A percentile compares a stretch with the other conserved stretches of the same genome.
phyloP scores from a whole-genome alignment of 345 rosid species.

The Citrus maxima region DNA sequence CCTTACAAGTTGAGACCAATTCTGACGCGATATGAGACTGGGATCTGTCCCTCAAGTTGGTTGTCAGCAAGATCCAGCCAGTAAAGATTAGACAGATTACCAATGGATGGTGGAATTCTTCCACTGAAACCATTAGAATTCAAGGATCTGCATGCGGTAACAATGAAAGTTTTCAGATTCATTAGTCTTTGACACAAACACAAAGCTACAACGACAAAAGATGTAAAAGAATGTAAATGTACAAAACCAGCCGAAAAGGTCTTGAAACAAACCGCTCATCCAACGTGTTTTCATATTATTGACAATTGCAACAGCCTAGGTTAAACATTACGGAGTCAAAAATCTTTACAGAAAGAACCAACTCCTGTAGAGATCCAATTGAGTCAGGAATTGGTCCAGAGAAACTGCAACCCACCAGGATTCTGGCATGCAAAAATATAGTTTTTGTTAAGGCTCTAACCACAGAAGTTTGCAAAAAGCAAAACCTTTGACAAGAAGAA shows the following conservation, averaged over 20 bases:
- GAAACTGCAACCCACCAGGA: constrained; percentile 72
- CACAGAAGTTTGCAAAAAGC: constrained; percentile 1
- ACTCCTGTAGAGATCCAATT: constrained; percentile 52
- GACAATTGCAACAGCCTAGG: not conserved
- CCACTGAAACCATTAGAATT: constrained; percentile 75
- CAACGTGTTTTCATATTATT: not conserved
- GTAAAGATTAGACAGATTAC: constrained; percentile 53
- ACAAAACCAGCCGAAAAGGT: not conserved
- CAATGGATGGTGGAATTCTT: constrained; percentile 68
- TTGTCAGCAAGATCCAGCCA: constrained; percentile 91
- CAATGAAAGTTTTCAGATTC: not conserved
- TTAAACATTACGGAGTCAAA: not conserved
- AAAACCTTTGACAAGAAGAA: not conserved
- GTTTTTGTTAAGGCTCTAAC: not conserved
- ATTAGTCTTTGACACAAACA: not conserved
- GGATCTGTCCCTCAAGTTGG: constrained; percentile 61
- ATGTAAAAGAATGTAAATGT: not conserved
- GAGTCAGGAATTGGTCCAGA: constrained; percentile 64
- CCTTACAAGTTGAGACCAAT: too few relatives aligned
- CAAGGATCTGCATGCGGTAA: constrained; percentile 53
- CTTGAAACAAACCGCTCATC: not conserved
- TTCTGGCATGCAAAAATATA: constrained; percentile 33
- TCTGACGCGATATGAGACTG: constrained; percentile 43
- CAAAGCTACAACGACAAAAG: not conserved
- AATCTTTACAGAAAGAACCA: constrained; percentile 53